phyloP scores from a whole-genome alignment of 139 green algal species.

The Zygnema circumcarinatum region DNA sequence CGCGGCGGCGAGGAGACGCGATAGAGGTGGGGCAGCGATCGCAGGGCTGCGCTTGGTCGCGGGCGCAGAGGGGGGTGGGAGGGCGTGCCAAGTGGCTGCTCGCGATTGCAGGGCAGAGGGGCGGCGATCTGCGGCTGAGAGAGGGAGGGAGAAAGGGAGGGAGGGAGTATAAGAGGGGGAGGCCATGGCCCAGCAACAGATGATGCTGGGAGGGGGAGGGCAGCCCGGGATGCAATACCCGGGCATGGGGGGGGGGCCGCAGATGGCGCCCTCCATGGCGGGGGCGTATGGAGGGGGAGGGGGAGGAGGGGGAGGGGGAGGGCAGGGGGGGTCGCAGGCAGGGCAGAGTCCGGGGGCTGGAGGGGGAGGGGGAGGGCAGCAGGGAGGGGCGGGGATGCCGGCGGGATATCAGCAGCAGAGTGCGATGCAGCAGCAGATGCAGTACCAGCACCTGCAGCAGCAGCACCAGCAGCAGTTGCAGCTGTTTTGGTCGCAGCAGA shows the following conservation, averaged over 20 bases:
- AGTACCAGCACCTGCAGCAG: conserved; percentile 59
- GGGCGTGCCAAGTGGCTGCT: too few relatives aligned
- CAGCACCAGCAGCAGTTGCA: conserved; percentile 71
- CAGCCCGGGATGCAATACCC: conserved; percentile 23
- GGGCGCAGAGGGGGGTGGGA: too few relatives aligned
- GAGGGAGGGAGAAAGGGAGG: too few relatives aligned
- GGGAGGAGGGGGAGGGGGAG: background rate
- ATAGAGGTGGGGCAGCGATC: too few relatives aligned
- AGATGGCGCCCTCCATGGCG: background rate
- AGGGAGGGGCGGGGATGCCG: background rate
- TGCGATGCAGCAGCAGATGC: conserved; percentile 27
- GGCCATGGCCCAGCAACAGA: background rate
- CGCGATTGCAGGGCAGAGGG: too few relatives aligned
- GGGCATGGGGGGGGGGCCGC: background rate
- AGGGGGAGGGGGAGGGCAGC: background rate
- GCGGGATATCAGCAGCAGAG: background rate
- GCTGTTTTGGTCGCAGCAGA: conserved; percentile 84
- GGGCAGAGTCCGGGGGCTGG: background rate
- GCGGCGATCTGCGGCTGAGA: too few relatives aligned
- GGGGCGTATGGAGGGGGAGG: background rate
- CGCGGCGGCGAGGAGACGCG: too few relatives aligned
- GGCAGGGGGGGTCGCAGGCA: background rate
- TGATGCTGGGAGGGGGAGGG: background rate
- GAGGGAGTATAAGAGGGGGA: background rate
- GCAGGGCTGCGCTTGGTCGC: too few relatives aligned